Percentiles rank a stretch among this genome's conserved stretches.
Evolutionary conservation across 176 grass and related monocot genomes (phyloP).

Genomic region (Guadua angustifolia): DNA sequence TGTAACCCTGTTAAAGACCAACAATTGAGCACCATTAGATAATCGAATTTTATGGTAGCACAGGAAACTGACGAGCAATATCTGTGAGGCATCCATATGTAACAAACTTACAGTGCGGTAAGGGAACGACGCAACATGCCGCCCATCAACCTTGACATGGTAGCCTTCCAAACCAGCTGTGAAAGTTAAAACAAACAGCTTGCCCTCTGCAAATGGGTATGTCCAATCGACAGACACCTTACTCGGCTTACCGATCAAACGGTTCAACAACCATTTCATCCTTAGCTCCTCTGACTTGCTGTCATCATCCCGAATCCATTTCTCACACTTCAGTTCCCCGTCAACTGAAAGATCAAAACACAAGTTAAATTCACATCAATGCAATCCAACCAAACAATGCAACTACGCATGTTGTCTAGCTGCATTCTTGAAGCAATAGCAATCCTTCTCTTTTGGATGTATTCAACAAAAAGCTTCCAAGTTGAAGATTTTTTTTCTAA

Average conservation of each 20-base stretch:
- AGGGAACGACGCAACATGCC: slow-evolving; percentile 62
- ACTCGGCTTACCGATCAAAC: slow-evolving; percentile 46
- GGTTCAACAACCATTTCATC: slow-evolving; percentile 57
- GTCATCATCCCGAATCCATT: background rate
- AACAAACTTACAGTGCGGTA: slow-evolving; percentile 62
- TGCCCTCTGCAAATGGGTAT: slow-evolving; percentile 56
- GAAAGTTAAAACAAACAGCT: slow-evolving; percentile 62
- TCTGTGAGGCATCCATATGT: background rate
- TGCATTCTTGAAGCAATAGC: background rate
- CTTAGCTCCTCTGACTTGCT: slow-evolving; percentile 34
- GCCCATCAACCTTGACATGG: slow-evolving; percentile 64
- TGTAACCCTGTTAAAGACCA: slow-evolving; percentile 61
- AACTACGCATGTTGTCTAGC: background rate
- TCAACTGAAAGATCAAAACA: background rate
- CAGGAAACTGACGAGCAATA: background rate
- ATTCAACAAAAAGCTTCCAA: background rate
- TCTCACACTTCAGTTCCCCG: background rate
- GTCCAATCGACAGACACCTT: slow-evolving; percentile 52
- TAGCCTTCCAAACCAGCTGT: slow-evolving; percentile 34
- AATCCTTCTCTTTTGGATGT: background rate
- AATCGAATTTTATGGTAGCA: too few relatives aligned
- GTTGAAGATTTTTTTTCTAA: background rate
- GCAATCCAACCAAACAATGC: background rate
- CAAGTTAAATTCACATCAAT: background rate
- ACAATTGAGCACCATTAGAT: slow-evolving; percentile 10